phyloP scores from a whole-genome alignment of 2,329 filamentous ascomycete species.

The Fusarium paranaense region DNA sequence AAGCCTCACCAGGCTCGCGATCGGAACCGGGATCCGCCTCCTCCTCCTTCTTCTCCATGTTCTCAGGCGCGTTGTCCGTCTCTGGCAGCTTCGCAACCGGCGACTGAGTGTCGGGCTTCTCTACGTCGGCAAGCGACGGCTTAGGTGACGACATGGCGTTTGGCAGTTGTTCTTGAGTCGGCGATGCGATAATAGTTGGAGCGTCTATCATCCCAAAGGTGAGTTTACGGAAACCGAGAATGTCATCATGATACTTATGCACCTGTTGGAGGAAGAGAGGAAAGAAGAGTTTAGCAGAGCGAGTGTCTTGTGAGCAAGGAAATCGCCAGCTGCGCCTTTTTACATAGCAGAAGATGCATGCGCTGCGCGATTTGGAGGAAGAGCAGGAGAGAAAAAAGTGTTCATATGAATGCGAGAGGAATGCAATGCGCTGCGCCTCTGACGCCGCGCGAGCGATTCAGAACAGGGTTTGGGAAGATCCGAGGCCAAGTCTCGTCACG shows the following conservation, averaged over 20 bases:
- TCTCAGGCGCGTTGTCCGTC: slow-evolving; percentile 27
- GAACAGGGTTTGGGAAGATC: background rate
- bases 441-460: slow-evolving; percentile 4
- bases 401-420: background rate
- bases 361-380: slow-evolving; percentile 20
- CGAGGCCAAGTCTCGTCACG: slow-evolving; percentile 16
- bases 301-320: slow-evolving; percentile 24
- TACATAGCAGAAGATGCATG: slow-evolving; percentile 36
- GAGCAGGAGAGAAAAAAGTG: slow-evolving; percentile 1
- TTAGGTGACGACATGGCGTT: slow-evolving; percentile 39
- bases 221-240: slow-evolving; percentile 50
- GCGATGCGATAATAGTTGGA: slow-evolving; percentile 35
- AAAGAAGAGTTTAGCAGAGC: slow-evolving; percentile 42
- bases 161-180: background rate
- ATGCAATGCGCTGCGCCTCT: slow-evolving; percentile 25
- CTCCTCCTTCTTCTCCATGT: slow-evolving; percentile 14
- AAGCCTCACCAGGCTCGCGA: slow-evolving; percentile 43
- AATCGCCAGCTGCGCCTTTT: slow-evolving; percentile 27
- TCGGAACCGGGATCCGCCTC: slow-evolving; percentile 6
- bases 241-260: slow-evolving; percentile 54
- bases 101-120: slow-evolving; percentile 27
- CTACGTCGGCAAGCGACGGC: slow-evolving; percentile 19
- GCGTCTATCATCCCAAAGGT: slow-evolving; percentile 52
- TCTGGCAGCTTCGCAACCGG: slow-evolving; percentile 21
- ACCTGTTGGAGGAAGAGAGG: slow-evolving; percentile 43